These are phyloP conservation scores for Arachnomyces sp. DNA, from an alignment of 2,329 filamentous ascomycete genomes.

Conservation along the genomic window DNA sequence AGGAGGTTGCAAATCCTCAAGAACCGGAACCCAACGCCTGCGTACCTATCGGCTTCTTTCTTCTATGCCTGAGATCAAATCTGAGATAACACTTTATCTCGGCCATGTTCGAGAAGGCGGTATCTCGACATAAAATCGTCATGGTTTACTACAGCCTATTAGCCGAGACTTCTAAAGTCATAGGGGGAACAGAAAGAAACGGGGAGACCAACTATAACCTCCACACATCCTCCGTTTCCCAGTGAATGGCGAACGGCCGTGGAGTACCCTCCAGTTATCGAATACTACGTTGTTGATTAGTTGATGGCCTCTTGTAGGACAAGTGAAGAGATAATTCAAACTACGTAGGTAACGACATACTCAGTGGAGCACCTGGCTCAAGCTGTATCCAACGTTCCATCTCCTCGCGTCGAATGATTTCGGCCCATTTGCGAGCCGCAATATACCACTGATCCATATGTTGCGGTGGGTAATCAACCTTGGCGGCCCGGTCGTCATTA, in stretches of 20 bases:
- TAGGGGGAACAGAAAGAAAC: constrained; percentile 3
- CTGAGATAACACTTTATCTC: constrained; percentile 25
- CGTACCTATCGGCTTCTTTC: no score
- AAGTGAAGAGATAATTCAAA: no score
- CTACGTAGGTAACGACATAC: constrained; percentile 45
- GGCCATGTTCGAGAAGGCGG: constrained; percentile 59
- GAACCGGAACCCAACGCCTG: no score
- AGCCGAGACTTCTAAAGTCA: constrained; percentile 11
- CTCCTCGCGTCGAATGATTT: constrained; percentile 56
- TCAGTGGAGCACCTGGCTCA: constrained; percentile 66
- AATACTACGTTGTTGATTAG: constrained; percentile 70
- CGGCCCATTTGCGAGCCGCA: constrained; percentile 67
- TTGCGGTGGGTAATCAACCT: constrained; percentile 47
- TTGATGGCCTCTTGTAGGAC: no score
- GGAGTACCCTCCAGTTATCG: constrained; percentile 91
- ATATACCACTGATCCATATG: constrained; percentile 63
- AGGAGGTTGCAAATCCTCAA: no score
- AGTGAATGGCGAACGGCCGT: constrained; percentile 75
- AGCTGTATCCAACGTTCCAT: constrained; percentile 77
- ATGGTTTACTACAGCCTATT: constrained; percentile 53
- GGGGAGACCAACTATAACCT: constrained; percentile 64
- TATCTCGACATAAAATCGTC: constrained; percentile 76
- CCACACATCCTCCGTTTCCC: constrained; percentile 85
- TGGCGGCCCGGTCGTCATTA: constrained; percentile 72
- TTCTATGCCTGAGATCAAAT: constrained; percentile 16